Conservation (phyloP, 768 basidiomycete species). For the Rhodotorula kratochvilovae region DNA sequence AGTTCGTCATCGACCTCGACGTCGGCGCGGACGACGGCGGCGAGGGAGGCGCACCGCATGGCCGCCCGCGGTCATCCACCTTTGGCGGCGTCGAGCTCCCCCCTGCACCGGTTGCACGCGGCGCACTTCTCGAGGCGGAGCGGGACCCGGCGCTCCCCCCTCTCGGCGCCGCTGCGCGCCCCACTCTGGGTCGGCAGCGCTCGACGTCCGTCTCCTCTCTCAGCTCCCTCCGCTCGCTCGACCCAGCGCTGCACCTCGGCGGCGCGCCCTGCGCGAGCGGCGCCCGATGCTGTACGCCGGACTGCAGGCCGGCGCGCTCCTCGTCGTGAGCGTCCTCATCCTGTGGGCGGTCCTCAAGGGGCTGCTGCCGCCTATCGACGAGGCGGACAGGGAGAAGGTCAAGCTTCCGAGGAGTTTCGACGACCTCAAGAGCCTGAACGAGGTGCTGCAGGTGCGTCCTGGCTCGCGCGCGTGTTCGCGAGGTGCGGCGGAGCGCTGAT, state of each 20-base stretch:
- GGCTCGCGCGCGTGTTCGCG: no score
- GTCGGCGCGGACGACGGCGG: no score
- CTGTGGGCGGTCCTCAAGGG: conserved; percentile 76
- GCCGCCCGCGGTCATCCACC: conserved; percentile 15
- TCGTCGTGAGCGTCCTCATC: conserved; percentile 62
- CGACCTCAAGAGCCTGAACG: conserved; percentile 77
- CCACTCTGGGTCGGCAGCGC: conserved; percentile 3
- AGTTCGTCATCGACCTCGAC: conserved; percentile 20
- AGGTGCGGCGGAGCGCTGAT: neutral
- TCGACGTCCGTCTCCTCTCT: conserved; percentile 23
- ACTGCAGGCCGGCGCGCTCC: conserved; percentile 75
- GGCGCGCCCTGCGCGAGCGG: conserved; percentile 20
- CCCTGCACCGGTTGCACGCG: neutral
- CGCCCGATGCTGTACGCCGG: conserved; percentile 70
- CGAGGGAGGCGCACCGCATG: neutral
- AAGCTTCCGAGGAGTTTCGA: conserved; percentile 82
- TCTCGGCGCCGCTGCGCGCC: no score
- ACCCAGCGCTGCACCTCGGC: conserved; percentile 24
- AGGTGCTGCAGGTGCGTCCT: conserved; percentile 58
- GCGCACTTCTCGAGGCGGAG: neutral
- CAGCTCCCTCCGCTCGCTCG: conserved; percentile 18
- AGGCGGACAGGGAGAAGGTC: conserved; percentile 68
- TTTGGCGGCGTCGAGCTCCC: conserved; percentile 32
- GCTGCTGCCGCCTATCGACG: conserved; percentile 48
- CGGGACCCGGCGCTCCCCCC: no score